Conservation (phyloP, 306 rosid genomes). For the Vicia sativa region DNA sequence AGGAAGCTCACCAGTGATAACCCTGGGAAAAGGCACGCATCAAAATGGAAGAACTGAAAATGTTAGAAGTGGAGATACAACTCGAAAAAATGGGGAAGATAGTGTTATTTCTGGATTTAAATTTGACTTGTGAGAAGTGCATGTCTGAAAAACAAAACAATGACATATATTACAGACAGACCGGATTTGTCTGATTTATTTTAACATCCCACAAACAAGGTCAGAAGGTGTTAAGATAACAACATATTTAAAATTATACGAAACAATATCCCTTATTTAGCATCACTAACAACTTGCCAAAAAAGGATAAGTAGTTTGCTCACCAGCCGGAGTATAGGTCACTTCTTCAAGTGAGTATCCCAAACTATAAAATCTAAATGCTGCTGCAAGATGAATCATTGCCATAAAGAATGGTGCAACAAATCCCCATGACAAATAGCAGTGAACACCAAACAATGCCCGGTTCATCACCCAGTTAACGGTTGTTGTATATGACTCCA, state of each 20-base stretch:
- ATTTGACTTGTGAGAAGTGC: constrained; percentile 12
- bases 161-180: constrained; percentile 15
- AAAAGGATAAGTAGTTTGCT: constrained; percentile 61
- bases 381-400: constrained; percentile 69
- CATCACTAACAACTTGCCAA: constrained; percentile 48
- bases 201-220: background rate
- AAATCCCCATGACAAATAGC: constrained; percentile 93
- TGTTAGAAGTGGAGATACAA: constrained; percentile 18
- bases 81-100: constrained; percentile 20
- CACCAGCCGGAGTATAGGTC: constrained; percentile 67
- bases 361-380: constrained; percentile 58
- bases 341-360: constrained; percentile 69
- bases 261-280: constrained; percentile 29
- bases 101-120: constrained; percentile 20
- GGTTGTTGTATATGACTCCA: constrained; percentile 77
- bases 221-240: constrained; percentile 7
- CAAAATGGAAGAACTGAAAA: constrained; percentile 41
- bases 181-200: constrained; percentile 10
- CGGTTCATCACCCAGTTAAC: constrained; percentile 96
- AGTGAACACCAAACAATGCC: constrained; percentile 74
- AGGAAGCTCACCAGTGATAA: constrained; percentile 64
- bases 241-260: constrained; percentile 19
- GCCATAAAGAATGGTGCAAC: constrained; percentile 82
- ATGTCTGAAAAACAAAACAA: constrained; percentile 25
- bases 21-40: constrained; percentile 54